Percentiles rank a stretch among this genome's conserved stretches.
These are phyloP conservation scores for Maudiozyma bulderi DNA, from an alignment of 805 yeast species.

Conservation along the genomic window DNA sequence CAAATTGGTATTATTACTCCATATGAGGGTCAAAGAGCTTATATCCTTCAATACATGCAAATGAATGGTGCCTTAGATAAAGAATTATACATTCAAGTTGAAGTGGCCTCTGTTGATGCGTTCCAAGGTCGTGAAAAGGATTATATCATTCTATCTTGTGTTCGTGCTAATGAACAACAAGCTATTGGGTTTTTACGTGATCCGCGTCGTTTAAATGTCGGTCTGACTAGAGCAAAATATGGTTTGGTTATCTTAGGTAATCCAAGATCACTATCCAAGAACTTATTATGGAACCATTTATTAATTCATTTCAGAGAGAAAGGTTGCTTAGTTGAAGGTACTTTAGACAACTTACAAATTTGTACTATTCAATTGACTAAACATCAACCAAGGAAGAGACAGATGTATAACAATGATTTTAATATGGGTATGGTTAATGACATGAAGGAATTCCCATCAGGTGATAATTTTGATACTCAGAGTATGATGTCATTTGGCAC, in stretches of 20 bases:
- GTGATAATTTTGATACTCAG: slow-evolving; percentile 26
- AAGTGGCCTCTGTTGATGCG: slow-evolving; percentile 94
- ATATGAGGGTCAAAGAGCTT: slow-evolving; percentile 87
- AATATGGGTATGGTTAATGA: slow-evolving; percentile 8
- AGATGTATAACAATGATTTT: slow-evolving; percentile 7
- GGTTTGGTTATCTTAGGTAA: slow-evolving; percentile 79
- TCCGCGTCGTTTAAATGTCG: slow-evolving; percentile 81
- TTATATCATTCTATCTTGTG: slow-evolving; percentile 88
- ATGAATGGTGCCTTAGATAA: slow-evolving; percentile 59
- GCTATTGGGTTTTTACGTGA: slow-evolving; percentile 78
- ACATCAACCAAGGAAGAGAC: slow-evolving; percentile 16
- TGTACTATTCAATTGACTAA: slow-evolving; percentile 48
- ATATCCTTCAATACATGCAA: slow-evolving; percentile 67
- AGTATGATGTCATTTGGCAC: slow-evolving; percentile 28
- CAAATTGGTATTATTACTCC: slow-evolving; percentile 93
- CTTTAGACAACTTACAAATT: slow-evolving; percentile 66
- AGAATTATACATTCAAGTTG: slow-evolving; percentile 59
- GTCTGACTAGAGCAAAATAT: slow-evolving; percentile 77
- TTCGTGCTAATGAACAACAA: slow-evolving; percentile 68
- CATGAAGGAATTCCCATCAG: slow-evolving; percentile 11
- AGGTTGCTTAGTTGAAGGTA: slow-evolving; percentile 87
- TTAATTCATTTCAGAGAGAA: slow-evolving; percentile 70
- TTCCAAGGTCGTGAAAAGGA: slow-evolving; percentile 98
- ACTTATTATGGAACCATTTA: slow-evolving; percentile 69
- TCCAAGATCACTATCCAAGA: slow-evolving; percentile 63